Percentiles rank a stretch among this genome's conserved stretches.
Conservation (phyloP, 2,329 filamentous ascomycete species). For the Microsporum ferrugineum region DNA sequence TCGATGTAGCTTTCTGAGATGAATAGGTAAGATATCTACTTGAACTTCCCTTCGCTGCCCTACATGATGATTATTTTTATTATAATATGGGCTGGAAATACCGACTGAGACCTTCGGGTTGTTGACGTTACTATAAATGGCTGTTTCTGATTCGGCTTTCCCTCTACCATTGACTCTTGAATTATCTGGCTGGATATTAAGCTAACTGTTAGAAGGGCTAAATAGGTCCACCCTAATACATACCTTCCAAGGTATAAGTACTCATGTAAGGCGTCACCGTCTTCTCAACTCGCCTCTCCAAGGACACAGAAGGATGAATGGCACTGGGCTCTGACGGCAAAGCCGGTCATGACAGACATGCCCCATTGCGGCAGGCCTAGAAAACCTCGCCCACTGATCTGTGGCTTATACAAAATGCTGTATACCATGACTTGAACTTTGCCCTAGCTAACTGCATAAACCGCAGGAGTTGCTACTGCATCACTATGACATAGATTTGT, state of each 20-base stretch:
- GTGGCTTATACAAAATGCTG: not conserved
- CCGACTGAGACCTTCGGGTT: slow-evolving; percentile 64
- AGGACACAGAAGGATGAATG: slow-evolving; percentile 88
- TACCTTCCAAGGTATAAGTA: slow-evolving; percentile 1
- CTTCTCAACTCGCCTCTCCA: slow-evolving; percentile 21
- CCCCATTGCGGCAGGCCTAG: slow-evolving; percentile 95
- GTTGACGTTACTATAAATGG: slow-evolving; percentile 70
- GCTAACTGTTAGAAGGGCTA: not conserved
- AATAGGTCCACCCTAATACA: not conserved
- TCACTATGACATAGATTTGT: not conserved
- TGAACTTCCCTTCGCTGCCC: not conserved
- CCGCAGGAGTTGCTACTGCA: slow-evolving; percentile 11
- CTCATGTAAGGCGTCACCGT: slow-evolving; percentile 12
- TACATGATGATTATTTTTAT: slow-evolving; percentile 17
- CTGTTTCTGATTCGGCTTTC: slow-evolving; percentile 24
- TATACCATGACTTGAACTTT: not conserved
- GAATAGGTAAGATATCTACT: not conserved
- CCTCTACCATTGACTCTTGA: not conserved
- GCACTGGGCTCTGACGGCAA: slow-evolving; percentile 91
- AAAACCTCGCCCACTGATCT: slow-evolving; percentile 98
- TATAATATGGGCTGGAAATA: slow-evolving; percentile 76
- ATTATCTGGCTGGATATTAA: not conserved
- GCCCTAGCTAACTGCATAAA: not conserved
- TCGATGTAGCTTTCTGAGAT: slow-evolving; percentile 6
- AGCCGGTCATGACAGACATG: slow-evolving; percentile 66